Base-by-base conservation (phyloP, 805 yeast genomes). In the Saturnispora besseyi region DNA sequence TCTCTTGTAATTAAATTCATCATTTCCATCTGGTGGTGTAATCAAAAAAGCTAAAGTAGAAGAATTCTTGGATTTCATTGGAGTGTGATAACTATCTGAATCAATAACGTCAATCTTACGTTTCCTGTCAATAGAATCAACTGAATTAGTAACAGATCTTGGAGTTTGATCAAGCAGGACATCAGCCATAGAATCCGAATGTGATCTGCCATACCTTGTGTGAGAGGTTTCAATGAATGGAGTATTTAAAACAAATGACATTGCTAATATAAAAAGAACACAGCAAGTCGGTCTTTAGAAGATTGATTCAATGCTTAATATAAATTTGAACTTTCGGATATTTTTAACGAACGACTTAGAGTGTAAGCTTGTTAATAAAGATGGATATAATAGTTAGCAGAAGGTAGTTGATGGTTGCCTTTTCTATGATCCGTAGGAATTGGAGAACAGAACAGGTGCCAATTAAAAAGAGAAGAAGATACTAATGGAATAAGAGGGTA, bases 151-250 rank as follows among this genome's bases (percentile, higher is more conserved):
- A 24, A 49, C 13, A 22, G 42, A 18, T 13, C 46, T 34, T 21
- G 61, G 55, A 51, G 61, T 59, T 28, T 62, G 63, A 34, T 53
- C 55, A 22, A 55, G 36, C 62, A 60, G 57, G 21, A 52, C 53
- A 53, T 61, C 29, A 44, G 60, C 58, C 22, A 65, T 61, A 4
- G 66, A 58, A 49, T 64, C 67, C 22, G 66, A 61, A 29, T 62
- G 66, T 18, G 69, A 65, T 57, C 68, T 55, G 7, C 58, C 46
- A 49, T 62, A 67, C 42, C 56, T 59, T 40, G 52, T 38, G 21
- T 38, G 28, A 8, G 42, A 24, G 30, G 28, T 24, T 13, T 24
- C 42, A 50, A 15, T 40, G 26, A 24, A 30, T 5, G 42, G 42
- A 24, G 29, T 38, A 24, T 38, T 24, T 24, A 38, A n/a, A 12